Base-by-base conservation (phyloP, 805 yeast genomes). In the Scheffersomyces amazonensis region DNA sequence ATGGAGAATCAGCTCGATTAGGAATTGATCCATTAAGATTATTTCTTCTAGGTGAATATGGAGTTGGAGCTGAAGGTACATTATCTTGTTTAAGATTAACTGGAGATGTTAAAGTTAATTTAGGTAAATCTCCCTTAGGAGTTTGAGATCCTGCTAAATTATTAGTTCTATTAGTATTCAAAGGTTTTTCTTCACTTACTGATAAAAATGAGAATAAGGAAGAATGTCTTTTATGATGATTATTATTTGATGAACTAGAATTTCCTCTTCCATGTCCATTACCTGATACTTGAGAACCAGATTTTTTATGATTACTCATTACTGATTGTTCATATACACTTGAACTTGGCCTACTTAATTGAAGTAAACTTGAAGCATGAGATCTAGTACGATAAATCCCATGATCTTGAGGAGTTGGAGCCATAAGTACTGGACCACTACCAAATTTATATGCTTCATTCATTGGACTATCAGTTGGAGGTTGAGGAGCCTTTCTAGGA, bases 401-500 rank as follows among this genome's bases (percentile, higher is more conserved):
- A 15, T 31, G 9, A 18, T 25, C 18, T 9, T 37, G 13, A n/a
- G 37, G 34, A 18, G 13, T 17, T 22, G 18, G 34, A 11, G 34
- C 30, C 32, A 49, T 34, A 6, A 43, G 16, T 13, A 19, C 34
- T 41, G 42, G 38, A 3, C 48, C 52, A 11, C 46, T 50, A 5
- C 62, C 73, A 46, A 58, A 71, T 51, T 51, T 62, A 49, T 32
- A 73, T 32, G 25, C 34, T 17, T 50, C 45, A 39, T 54, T 54
- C 36, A 58, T 33, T 2, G 67, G 63, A 30, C 59, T 58, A 21
- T 60, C 61, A 1, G 69, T 50, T 2, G 89, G 89, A 1, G 88
- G 88, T 36, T 73, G 73, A 1, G 90, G 90, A 0, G 88, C 86
- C 49, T 69, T 80, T 59, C 88, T 70, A n/a, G 88, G 87, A 0